phyloP scores from a whole-genome alignment of 2,329 filamentous ascomycete genomes.

The Apiospora rasikravindrae region DNA sequence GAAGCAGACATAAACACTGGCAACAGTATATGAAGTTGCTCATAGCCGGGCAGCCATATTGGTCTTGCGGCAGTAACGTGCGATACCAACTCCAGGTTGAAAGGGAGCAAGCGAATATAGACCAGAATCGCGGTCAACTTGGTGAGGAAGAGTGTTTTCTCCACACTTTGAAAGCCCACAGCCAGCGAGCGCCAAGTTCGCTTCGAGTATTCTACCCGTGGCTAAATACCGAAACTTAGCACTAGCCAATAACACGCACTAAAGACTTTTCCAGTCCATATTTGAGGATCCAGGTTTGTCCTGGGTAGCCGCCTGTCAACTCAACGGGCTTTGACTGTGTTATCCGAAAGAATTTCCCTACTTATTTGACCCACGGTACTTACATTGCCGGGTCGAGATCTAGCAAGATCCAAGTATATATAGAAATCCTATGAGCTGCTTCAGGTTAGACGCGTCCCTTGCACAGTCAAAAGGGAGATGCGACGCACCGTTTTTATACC shows the following conservation, averaged over 20 bases:
- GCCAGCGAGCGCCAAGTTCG: neutral
- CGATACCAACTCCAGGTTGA: neutral
- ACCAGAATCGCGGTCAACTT: slow-evolving; percentile 1
- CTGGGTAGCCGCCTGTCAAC: neutral
- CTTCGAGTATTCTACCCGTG: slow-evolving; percentile 16
- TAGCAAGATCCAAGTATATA: neutral
- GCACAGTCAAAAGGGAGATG: neutral
- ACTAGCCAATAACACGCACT: neutral
- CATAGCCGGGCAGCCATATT: neutral
- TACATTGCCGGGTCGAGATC: neutral
- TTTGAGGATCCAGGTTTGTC: slow-evolving; percentile 2
- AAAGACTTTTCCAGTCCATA: slow-evolving; percentile 5
- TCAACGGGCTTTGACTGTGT: neutral
- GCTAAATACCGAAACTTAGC: slow-evolving; percentile 7
- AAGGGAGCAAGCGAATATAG: neutral
- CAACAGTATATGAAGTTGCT: neutral
- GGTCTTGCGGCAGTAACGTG: neutral
- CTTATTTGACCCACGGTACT: neutral
- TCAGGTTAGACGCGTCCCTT: neutral
- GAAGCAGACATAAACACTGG: neutral
- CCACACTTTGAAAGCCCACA: neutral
- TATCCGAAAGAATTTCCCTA: neutral
- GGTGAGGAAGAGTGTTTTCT: neutral
- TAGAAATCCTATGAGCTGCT: neutral
- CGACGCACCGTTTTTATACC: neutral